Evolutionary conservation across 305 asterid genomes (phyloP), one percentile per base, ranked within the genome.

Genomic region (Rubia peregrina): DNA sequence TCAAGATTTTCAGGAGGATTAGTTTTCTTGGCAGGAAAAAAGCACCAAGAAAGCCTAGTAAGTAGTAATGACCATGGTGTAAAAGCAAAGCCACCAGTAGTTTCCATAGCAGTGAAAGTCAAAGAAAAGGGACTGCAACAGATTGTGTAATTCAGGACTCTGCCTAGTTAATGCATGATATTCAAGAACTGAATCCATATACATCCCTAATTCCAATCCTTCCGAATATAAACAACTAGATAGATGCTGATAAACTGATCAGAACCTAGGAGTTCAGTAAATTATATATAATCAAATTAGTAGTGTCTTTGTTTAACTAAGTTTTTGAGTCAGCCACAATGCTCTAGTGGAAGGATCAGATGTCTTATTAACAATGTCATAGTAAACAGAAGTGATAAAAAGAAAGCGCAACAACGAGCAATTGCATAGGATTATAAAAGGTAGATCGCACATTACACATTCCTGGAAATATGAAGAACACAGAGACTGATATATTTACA

Each of bases 11-110:
- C 14, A 77, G 68, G 67, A 81, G 83, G 74, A 76, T 90, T 46
- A 81, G 75, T 66, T 72, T 88, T 78, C 78, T 90, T 43, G 81
- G 88, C 43, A 79, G 82, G 77, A 87, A 87, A 42, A 82, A 84
- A 77, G 61, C 92, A 67, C 80, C 82, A 81, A 72, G 80, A 71
- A 79, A 78, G 43, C 8, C 73, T n/a, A n/a, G n/a, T n/a, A n/a
- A n/a, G n/a, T 38, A 51, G 76, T 7, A 56, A 14, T 22, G 63
- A 7, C 63, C 46, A 65, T 38, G 57, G 65, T 41, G 33, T 65
- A 26, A 71, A 71, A 68, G 73, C 82, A 65, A 78, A 81, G 49
- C 62, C 22, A 67, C n/a, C 38, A 57, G 48, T 71, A 70, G 64
- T 44, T 74, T 3, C 33, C 12, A 13, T 21, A 41, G 26, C 41